A percentile compares a stretch with the other conserved stretches of the same genome.
Evolutionary conservation across 805 yeast species (phyloP).

Genomic region (Maudiozyma turicensis): DNA sequence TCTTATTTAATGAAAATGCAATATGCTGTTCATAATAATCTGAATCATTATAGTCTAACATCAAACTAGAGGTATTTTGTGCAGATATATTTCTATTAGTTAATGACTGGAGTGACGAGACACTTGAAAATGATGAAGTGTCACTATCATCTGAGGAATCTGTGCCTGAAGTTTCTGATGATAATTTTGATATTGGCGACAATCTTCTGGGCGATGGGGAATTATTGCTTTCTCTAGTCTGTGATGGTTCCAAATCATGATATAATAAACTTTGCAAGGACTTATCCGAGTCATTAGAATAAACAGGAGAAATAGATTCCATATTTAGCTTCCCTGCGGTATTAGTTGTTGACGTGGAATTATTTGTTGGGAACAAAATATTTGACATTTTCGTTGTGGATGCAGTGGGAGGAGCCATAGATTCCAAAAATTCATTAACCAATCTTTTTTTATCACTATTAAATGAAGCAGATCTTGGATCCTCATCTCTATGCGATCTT

Average conservation of each 20-base stretch:
- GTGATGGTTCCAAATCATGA: conserved; percentile 13
- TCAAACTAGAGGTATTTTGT: conserved; percentile 2
- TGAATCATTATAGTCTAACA: conserved; percentile 13
- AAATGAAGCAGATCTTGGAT: conserved; percentile 2
- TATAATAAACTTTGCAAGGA: conserved; percentile 17
- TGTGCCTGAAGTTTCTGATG: not conserved
- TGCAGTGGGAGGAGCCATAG: conserved; percentile 15
- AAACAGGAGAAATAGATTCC: not conserved
- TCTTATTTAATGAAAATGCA: conserved; percentile 13
- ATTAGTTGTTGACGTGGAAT: not conserved
- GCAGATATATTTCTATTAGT: not conserved
- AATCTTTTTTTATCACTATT: conserved; percentile 18
- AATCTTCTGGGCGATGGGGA: not conserved
- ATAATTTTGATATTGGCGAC: conserved; percentile 1
- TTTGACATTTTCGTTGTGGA: conserved; percentile 3
- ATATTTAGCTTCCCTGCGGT: not conserved
- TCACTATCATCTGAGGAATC: not conserved
- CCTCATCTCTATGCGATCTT: not conserved
- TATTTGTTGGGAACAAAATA: not conserved
- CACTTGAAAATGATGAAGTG: conserved; percentile 5
- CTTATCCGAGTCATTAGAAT: conserved; percentile 4
- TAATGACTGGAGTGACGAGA: conserved; percentile 4
- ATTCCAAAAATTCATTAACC: conserved; percentile 21
- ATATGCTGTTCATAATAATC: conserved; percentile 20
- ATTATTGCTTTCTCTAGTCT: not conserved